These are phyloP conservation scores for Penicillium paxilli DNA, from an alignment of 495 filamentous ascomycete genomes.

Conservation along the genomic window DNA sequence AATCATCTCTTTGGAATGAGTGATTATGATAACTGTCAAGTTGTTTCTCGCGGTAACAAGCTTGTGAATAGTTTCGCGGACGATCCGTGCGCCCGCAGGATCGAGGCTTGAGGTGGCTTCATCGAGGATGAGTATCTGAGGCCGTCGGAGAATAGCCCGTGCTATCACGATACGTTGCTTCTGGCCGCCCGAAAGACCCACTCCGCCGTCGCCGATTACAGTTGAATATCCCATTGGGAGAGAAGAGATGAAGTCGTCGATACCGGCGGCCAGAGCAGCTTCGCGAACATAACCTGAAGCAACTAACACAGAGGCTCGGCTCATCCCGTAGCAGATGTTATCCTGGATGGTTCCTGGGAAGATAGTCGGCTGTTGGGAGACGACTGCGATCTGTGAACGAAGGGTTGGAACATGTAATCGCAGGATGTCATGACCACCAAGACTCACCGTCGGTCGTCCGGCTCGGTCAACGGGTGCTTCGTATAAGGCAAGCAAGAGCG, in stretches of 20 bases:
- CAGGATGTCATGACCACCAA: conserved; percentile 55
- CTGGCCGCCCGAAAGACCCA: conserved; percentile 78
- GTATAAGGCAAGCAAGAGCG: conserved; percentile 71
- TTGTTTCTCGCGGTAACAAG: conserved; percentile 37
- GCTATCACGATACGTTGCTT: conserved; percentile 82
- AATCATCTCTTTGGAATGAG: conserved; percentile 84
- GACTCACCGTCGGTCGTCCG: conserved; percentile 45
- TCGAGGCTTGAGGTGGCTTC: conserved; percentile 87
- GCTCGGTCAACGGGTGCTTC: conserved; percentile 28
- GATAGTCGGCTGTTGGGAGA: conserved; percentile 75
- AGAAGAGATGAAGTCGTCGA: conserved; percentile 77
- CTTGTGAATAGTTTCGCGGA: conserved; percentile 61
- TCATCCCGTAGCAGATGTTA: conserved; percentile 82
- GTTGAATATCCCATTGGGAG: conserved; percentile 76
- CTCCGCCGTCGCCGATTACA: conserved; percentile 73
- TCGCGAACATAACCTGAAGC: conserved; percentile 40
- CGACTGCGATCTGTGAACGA: conserved; percentile 68
- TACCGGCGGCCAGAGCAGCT: conserved; percentile 68
- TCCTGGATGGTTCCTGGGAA: conserved; percentile 70
- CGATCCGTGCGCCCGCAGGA: conserved; percentile 60
- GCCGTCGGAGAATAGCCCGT: conserved; percentile 69
- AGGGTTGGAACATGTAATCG: conserved; percentile 61
- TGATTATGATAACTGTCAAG: conserved; percentile 66
- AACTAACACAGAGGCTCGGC: conserved; percentile 36
- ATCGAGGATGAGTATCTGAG: conserved; percentile 76